These are phyloP conservation scores for Ophiostoma angusticollis DNA, from an alignment of 2,329 filamentous ascomycete genomes.

Conservation along the genomic window DNA sequence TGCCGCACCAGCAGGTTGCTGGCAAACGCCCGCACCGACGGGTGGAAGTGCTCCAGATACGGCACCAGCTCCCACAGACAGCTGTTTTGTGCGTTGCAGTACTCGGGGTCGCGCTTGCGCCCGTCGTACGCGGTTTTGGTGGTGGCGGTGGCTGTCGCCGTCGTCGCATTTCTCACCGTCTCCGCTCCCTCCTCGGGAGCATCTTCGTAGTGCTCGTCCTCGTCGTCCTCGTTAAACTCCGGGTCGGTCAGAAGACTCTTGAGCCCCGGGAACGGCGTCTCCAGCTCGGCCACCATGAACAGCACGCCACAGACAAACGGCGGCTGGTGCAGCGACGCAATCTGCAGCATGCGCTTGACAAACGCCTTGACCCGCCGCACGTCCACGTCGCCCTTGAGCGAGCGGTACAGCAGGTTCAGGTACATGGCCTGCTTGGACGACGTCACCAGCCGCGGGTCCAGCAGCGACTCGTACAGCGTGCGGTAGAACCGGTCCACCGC, in stretches of 20 bases:
- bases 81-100: conserved; percentile 83
- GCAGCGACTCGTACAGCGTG: conserved; percentile 84
- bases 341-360: conserved; percentile 80
- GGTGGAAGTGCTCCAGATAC: conserved; percentile 75
- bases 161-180: conserved; percentile 31
- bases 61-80: conserved; percentile 83
- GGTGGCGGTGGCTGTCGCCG: conserved; percentile 24
- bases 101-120: conserved; percentile 79
- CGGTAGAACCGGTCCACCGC: conserved; percentile 87
- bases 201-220: conserved; percentile 44
- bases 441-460: conserved; percentile 75
- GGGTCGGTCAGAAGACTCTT: conserved; percentile 67
- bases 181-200: conserved; percentile 48
- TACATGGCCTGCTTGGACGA: conserved; percentile 96
- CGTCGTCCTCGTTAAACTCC: conserved; percentile 62
- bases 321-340: conserved; percentile 78
- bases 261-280: conserved; percentile 66
- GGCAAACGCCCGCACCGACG: conserved; percentile 79
- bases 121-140: conserved; percentile 54
- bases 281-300: conserved; percentile 74
- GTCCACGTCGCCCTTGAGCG: conserved; percentile 82
- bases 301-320: conserved; percentile 89
- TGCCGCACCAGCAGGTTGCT: conserved; percentile 55
- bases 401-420: conserved; percentile 78
- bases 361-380: conserved; percentile 90